These are phyloP conservation scores for Aureobasidium sp. DNA, from an alignment of 2,329 filamentous ascomycete species.

Conservation along the genomic window DNA sequence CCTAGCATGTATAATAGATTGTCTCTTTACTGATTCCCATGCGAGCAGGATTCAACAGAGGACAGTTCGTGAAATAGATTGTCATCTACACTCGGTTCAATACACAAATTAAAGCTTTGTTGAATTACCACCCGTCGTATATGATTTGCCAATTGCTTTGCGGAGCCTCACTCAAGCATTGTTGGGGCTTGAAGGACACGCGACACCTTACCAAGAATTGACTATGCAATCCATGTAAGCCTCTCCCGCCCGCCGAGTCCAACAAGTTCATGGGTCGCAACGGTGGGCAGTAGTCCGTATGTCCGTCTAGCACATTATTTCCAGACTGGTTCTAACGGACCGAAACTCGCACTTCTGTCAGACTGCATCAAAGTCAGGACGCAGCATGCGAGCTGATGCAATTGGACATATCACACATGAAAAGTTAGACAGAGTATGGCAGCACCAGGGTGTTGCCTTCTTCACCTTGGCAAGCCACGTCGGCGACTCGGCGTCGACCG, in stretches of 20 bases:
- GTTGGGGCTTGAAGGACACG: neutral
- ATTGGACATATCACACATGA: neutral
- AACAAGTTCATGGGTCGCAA: neutral
- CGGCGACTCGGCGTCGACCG: neutral
- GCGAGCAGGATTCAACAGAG: neutral
- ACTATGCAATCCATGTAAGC: neutral
- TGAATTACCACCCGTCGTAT: neutral
- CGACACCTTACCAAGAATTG: slow-evolving; percentile 3
- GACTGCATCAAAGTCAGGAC: neutral
- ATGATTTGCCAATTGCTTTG: neutral
- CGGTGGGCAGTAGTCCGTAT: neutral
- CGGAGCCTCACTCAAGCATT: neutral
- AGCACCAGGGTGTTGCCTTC: neutral
- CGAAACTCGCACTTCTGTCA: neutral
- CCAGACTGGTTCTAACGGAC: neutral
- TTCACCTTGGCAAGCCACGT: neutral
- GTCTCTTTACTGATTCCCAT: neutral
- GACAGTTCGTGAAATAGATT: neutral
- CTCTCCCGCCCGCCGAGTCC: neutral
- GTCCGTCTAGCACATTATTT: neutral
- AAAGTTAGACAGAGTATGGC: neutral
- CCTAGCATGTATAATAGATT: neutral
- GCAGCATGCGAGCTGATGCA: neutral
- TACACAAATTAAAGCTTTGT: neutral
- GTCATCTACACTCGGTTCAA: neutral